Conservation (phyloP, 2,329 filamentous ascomycete species). For the Pseudocercospora crystallina region DNA sequence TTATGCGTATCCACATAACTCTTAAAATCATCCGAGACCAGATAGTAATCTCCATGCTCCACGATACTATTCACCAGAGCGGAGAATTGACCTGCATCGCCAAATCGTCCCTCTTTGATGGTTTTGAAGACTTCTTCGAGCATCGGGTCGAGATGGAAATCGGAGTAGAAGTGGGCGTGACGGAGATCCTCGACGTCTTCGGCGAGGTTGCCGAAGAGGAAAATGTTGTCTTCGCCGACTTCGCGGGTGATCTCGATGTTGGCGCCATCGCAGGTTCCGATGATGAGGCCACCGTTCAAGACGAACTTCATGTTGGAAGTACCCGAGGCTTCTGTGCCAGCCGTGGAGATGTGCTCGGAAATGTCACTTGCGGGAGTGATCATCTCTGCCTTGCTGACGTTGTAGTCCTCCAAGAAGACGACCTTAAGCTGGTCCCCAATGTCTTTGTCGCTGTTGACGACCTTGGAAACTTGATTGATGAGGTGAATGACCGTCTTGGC, state of each 20-base stretch:
- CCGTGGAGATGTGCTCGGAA: constrained; percentile 97
- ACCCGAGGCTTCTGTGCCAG: constrained; percentile 83
- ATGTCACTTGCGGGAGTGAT: constrained; percentile 93
- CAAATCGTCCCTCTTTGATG: constrained; percentile 80
- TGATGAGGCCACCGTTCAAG: constrained; percentile 93
- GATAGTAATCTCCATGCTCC: constrained; percentile 94
- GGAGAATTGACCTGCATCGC: constrained; percentile 74
- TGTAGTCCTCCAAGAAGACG: constrained; percentile 96
- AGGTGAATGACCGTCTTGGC: constrained; percentile 93
- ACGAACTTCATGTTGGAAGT: constrained; percentile 99
- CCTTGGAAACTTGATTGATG: constrained; percentile 83
- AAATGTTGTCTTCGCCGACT: constrained; percentile 95
- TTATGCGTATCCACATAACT: constrained; percentile 89
- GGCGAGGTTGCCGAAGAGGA: constrained; percentile 93
- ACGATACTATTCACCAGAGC: constrained; percentile 81
- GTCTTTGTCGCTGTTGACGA: constrained; percentile 90
- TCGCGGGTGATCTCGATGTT: constrained; percentile 94
- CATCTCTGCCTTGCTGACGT: constrained; percentile 98
- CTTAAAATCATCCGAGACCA: constrained; percentile 96
- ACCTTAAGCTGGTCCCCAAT: constrained; percentile 95
- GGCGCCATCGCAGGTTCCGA: constrained; percentile 95
- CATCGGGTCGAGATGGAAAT: constrained; percentile 73
- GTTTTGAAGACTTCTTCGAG: constrained; percentile 79
- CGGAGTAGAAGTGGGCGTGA: constrained; percentile 81
- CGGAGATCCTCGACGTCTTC: constrained; percentile 97